phyloP scores from a whole-genome alignment of 345 rosid species.

The Bruguiera gymnorhiza region DNA sequence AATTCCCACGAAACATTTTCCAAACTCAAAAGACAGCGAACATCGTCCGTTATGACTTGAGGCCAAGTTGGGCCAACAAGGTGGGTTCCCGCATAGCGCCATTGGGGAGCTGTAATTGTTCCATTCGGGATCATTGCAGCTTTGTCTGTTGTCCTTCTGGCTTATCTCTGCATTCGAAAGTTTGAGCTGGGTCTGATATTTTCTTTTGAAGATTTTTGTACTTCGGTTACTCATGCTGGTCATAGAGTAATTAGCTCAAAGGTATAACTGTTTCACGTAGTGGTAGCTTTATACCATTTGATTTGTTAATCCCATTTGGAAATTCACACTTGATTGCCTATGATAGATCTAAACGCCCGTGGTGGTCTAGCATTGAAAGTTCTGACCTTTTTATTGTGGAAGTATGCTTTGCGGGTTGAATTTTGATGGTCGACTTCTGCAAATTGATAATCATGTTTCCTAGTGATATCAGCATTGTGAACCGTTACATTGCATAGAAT shows the following conservation, averaged over 20 bases:
- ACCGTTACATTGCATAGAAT: background rate
- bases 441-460: background rate
- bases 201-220: slow-evolving; percentile 15
- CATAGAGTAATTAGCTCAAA: background rate
- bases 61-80: background rate
- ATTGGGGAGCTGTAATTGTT: slow-evolving; percentile 2
- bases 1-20: too few relatives aligned
- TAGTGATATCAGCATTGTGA: background rate
- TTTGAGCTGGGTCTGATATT: background rate
- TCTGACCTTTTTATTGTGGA: background rate
- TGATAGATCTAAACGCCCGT: slow-evolving; percentile 7
- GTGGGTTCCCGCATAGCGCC: background rate
- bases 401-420: background rate
- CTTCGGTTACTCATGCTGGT: slow-evolving; percentile 9
- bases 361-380: background rate
- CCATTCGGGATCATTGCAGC: slow-evolving; percentile 3
- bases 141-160: slow-evolving; percentile 7
- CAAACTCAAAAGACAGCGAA: slow-evolving; percentile 3
- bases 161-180: background rate
- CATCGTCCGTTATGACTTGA: background rate
- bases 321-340: background rate
- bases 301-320: slow-evolving; percentile 1
- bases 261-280: slow-evolving; percentile 1
- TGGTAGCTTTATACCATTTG: slow-evolving; percentile 1
- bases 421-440: background rate